Evolutionary conservation across 106 monocot genomes (phyloP), one percentile per base, ranked within the genome.

Genomic region (Platanthera guangdongensis): DNA sequence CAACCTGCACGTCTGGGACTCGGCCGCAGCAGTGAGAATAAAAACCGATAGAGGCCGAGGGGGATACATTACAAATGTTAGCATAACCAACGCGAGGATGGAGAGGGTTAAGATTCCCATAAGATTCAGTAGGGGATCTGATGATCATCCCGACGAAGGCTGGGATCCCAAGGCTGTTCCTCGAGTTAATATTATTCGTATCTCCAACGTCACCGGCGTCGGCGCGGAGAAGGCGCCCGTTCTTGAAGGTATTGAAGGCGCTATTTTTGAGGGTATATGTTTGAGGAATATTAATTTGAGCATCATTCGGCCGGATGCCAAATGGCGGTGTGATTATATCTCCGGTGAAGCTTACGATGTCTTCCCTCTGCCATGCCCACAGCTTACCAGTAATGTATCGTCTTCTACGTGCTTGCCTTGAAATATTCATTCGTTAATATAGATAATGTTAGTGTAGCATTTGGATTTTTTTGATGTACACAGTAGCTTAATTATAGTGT

Each of bases 1-100:
- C n/a, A 83, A 90, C 78, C 74, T 95, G 50, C 83, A 83, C 16
- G 82, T 95, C n/a, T 90, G 90, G 85, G 78, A 92, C 62, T 95
- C 90, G 0, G 85, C 88, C 0, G 81, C 90, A 7, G 92, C 83
- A 0, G 86, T 95, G 7, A 57, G 90, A 64, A 15, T 95, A 19
- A 95, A 95, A 77, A 88, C 92, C 1, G 95, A 95, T 68, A 67
- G 73, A 78, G 95, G 95, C 5, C 47, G 95, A 51, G 95, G 95
- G 7, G 95, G 95, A 6, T 95, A 90, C 82, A 80, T 95, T 60
- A 78, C 77, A 9, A 95, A 95, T 72, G 79, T 95, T n/a, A 90
- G 90, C 0, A 65, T 93, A 13, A 74, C 52, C 8, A 81, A 89
- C 54, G 79, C 90, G 9, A 80, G 15, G 50, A 90, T 93, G 87